phyloP scores from a whole-genome alignment of 2,329 filamentous ascomycete species.

The Phaeophleospora eucalypticola region DNA sequence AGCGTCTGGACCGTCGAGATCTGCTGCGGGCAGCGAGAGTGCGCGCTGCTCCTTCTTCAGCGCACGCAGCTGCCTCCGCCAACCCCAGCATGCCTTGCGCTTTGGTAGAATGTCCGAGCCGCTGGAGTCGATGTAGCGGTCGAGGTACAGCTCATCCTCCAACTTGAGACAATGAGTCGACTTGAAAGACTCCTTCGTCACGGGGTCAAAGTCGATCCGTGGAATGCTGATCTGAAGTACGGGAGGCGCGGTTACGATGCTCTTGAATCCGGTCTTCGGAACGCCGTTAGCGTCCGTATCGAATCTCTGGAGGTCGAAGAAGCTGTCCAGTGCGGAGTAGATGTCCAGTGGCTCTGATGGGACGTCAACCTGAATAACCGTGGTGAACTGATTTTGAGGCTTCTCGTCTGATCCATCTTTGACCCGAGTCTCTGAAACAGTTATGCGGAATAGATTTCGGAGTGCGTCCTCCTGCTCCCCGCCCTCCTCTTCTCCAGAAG shows the following conservation, averaged over 20 bases:
- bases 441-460: conserved; percentile 29
- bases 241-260: conserved; percentile 63
- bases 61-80: conserved; percentile 57
- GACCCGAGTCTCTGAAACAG: conserved; percentile 19
- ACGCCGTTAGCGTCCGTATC: conserved; percentile 46
- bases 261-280: conserved; percentile 58
- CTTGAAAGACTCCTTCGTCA: conserved; percentile 57
- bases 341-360: conserved; percentile 60
- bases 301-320: conserved; percentile 72
- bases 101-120: conserved; percentile 59
- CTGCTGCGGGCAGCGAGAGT: conserved; percentile 18
- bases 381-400: conserved; percentile 33
- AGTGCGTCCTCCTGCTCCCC: conserved; percentile 70
- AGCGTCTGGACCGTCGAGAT: conserved; percentile 27
- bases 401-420: conserved; percentile 18
- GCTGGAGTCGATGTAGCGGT: conserved; percentile 73
- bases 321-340: conserved; percentile 78
- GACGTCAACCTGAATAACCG: conserved; percentile 63
- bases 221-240: conserved; percentile 88
- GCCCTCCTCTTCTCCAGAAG: conserved; percentile 60
- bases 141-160: conserved; percentile 77
- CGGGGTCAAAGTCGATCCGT: conserved; percentile 67
- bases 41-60: conserved; percentile 30
- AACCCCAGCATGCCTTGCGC: conserved; percentile 69
- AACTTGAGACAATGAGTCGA: conserved; percentile 74